Base-by-base conservation (phyloP, 768 basidiomycete species). In the Boletus insuetus region DNA sequence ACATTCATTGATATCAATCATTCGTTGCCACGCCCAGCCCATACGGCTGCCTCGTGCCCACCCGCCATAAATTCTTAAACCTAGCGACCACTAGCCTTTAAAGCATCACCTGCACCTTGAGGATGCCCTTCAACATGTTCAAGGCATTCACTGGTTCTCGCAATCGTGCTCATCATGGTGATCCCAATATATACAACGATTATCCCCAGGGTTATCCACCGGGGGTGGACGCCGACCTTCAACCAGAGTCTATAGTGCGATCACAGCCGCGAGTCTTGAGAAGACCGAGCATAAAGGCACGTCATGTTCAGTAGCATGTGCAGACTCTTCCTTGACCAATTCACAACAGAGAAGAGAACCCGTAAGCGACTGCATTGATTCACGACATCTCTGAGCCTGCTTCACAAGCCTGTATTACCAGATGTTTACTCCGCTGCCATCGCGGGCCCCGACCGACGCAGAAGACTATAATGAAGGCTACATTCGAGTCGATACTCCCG, bases 61-160 rank as follows among this genome's bases (percentile, higher is more conserved):
- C 52, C 56, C 50, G 14, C 60, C 71, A 66, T 71, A 69, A 69
- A 64, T 65, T 47, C 69, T 48, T 51, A 52, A 53, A 49, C 47
- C 59, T 55, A 20, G 43, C 47, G 24, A 16, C 42, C 47, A 37
- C 39, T 42, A 42, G 31, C 46, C 63, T 58, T 60, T 49, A 54
- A 59, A 26, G 45, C 59, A 55, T 59, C 51, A 47, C 55, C 46
- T 48, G 48, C 51, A 54, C 65, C 57, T 54, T 50, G 64, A 69
- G 67, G 53, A 71, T 71, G 69, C 69, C 69, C 57, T 73, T 71
- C 56, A 73, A 71, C 58, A 71, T 71, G 71, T 71, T 71, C 61
- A 71, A 71, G 60, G 69, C 66, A 60, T 68, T 71, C 46, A 58
- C 68, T 53, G 61, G 71, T 57, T 70, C 68, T 52, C 69, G 69